phyloP scores from a whole-genome alignment of 768 basidiomycete species.

The Chalciporus piperatus region DNA sequence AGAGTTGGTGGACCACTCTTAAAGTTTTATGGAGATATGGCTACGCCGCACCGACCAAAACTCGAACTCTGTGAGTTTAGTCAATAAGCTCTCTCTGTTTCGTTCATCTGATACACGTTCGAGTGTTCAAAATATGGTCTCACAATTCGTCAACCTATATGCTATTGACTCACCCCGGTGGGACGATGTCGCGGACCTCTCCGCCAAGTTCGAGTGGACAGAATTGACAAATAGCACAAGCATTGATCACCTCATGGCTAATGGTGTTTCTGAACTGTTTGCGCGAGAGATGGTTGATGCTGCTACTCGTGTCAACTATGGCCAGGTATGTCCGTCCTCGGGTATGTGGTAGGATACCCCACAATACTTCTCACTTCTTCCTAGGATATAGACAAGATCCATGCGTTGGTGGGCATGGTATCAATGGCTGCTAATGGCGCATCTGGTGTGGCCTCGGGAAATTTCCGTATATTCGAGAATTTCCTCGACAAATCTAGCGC shows the following conservation, averaged over 20 bases:
- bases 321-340: conserved; percentile 46
- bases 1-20: conserved; percentile 66
- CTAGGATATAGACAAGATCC: conserved; percentile 67
- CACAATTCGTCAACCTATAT: conserved; percentile 57
- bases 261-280: conserved; percentile 58
- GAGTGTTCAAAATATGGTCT: conserved; percentile 57
- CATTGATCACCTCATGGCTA: conserved; percentile 50
- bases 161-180: conserved; percentile 52
- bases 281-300: conserved; percentile 74
- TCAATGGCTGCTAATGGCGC: conserved; percentile 75
- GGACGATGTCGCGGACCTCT: conserved; percentile 57
- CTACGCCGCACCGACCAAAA: conserved; percentile 52
- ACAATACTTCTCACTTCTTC: background rate
- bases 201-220: conserved; percentile 50
- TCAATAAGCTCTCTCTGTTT: background rate
- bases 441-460: conserved; percentile 68
- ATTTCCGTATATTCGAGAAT: conserved; percentile 79
- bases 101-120: conserved; percentile 1
- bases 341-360: background rate
- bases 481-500: conserved; percentile 75
- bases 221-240: conserved; percentile 49
- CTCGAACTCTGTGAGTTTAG: conserved; percentile 49
- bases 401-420: conserved; percentile 70
- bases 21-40: conserved; percentile 82
- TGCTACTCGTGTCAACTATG: conserved; percentile 82